Conservation (phyloP, 164 flowering plant genomes). For the Vitis rotundifolia region DNA sequence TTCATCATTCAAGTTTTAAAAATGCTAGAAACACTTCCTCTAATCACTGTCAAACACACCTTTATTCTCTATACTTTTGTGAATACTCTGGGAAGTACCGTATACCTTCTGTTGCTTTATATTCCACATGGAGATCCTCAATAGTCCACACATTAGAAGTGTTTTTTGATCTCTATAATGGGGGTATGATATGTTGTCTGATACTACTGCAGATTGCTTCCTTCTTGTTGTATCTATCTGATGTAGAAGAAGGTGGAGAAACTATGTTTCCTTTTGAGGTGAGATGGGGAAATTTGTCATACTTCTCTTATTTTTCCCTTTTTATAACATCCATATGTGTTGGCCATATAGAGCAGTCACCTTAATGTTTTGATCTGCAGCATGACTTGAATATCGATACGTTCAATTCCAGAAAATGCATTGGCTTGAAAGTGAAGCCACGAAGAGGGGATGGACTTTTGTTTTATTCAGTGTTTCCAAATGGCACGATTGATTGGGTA, state of each 20-base stretch:
- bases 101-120: too few species aligned
- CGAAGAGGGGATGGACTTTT: conserved; percentile 85
- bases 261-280: conserved; percentile 92
- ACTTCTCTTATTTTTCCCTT: background rate
- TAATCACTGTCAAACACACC: too few species aligned
- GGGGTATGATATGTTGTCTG: too few species aligned
- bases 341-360: too few species aligned
- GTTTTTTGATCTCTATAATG: too few species aligned
- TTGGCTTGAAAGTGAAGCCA: conserved; percentile 92
- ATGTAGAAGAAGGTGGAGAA: conserved; percentile 88
- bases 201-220: conserved; percentile 63
- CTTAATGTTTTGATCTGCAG: conserved; percentile 34
- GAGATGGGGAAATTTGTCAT: conserved; percentile 1
- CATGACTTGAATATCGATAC: conserved; percentile 56
- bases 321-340: too few species aligned
- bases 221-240: conserved; percentile 73
- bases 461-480: conserved; percentile 79
- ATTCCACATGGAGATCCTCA: too few species aligned
- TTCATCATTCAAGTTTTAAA: too few species aligned
- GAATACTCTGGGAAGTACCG: too few species aligned
- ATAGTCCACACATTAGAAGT: too few species aligned
- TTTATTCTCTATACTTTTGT: too few species aligned
- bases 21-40: too few species aligned
- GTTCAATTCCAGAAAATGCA: conserved; percentile 63
- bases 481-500: conserved; percentile 86